These are phyloP conservation scores for Xylariaceae sp. DNA, from an alignment of 2,329 filamentous ascomycete species.

Conservation along the genomic window DNA sequence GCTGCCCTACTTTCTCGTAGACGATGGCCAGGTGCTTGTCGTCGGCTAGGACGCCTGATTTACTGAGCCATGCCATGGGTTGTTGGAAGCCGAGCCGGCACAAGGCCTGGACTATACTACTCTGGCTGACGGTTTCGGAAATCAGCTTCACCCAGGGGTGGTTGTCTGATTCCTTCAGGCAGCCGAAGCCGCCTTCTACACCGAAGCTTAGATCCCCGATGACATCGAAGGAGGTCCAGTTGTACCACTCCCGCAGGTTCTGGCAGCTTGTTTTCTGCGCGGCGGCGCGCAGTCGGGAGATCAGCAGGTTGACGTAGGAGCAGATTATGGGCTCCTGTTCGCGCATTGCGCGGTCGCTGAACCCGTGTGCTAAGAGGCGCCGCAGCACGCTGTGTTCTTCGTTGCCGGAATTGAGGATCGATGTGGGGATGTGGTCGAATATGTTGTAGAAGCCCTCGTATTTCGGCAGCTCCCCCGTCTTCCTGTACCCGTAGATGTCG, in stretches of 20 bases:
- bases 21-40: conserved; percentile 21
- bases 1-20: conserved; percentile 24
- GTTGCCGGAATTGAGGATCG: conserved; percentile 31
- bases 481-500: conserved; percentile 39
- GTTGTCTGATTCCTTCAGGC: conserved; percentile 32
- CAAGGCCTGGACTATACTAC: conserved; percentile 11
- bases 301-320: conserved; percentile 36
- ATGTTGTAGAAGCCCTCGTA: conserved; percentile 26
- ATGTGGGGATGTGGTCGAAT: conserved; percentile 23
- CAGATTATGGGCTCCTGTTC: conserved; percentile 40
- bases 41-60: conserved; percentile 1
- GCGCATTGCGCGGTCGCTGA: conserved; percentile 38
- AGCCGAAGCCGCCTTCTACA: conserved; percentile 37
- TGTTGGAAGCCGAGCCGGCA: conserved; percentile 8
- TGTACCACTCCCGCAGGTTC: conserved; percentile 38
- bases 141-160: conserved; percentile 36
- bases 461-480: conserved; percentile 29
- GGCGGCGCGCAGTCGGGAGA: conserved; percentile 25
- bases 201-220: conserved; percentile 47
- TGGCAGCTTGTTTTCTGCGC: conserved; percentile 3
- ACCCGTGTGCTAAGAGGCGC: conserved; percentile 38
- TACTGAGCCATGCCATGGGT: conserved; percentile 6
- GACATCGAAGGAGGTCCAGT: conserved; percentile 41
- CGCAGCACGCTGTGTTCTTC: conserved; percentile 35
- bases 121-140: conserved; percentile 23